phyloP scores from a whole-genome alignment of 139 green algal genomes.

The Pycnococcus provasolii region DNA sequence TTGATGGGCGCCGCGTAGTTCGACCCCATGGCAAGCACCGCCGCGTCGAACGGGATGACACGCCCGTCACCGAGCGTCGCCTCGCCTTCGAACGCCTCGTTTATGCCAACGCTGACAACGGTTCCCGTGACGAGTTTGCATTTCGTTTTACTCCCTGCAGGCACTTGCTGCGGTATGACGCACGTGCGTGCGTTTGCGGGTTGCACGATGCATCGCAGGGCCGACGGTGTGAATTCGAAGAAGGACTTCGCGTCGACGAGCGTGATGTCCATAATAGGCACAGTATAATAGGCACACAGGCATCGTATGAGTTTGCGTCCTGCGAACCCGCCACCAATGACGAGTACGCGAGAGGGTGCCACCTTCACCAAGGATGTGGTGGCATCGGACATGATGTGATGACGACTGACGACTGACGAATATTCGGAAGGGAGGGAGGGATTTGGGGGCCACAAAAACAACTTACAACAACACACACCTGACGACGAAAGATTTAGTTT shows the following conservation, averaged over 20 bases:
- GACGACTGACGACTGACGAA: no score
- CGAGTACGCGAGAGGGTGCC: not conserved
- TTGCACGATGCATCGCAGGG: slow-evolving; percentile 24
- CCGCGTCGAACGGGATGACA: not conserved
- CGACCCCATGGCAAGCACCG: not conserved
- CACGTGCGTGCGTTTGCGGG: slow-evolving; percentile 10
- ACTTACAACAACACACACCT: no score
- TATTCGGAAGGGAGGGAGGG: no score
- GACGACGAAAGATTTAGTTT: no score
- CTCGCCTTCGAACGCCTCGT: slow-evolving; percentile 2
- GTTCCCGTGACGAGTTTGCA: not conserved
- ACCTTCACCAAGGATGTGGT: no score
- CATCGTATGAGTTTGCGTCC: not conserved
- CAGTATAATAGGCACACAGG: no score
- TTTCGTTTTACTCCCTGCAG: no score
- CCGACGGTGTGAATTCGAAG: slow-evolving; percentile 27
- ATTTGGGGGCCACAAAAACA: no score
- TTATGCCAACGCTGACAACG: not conserved
- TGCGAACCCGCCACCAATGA: not conserved
- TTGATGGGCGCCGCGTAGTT: slow-evolving; percentile 5
- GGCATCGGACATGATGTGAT: no score
- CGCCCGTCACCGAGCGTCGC: not conserved
- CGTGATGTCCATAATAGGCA: slow-evolving; percentile 19
- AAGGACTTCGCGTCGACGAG: slow-evolving; percentile 29
- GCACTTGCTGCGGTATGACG: no score